Evolutionary conservation across 257 asterid genomes (phyloP), one percentile per base, ranked within the genome.

Genomic region (Salvia miltiorrhiza): DNA sequence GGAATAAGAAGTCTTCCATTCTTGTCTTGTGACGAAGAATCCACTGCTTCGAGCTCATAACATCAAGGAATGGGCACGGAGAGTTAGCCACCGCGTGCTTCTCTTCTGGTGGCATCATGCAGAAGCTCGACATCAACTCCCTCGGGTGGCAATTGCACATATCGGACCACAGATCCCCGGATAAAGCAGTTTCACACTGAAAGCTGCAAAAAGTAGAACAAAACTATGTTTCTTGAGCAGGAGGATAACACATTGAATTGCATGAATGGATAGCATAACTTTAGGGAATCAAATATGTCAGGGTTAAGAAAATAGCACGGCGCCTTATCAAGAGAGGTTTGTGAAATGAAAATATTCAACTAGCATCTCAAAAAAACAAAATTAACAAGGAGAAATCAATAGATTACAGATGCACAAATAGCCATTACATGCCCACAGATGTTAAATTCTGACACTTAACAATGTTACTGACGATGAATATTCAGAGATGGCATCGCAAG

Each of bases 161-260:
- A 93, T 78, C 99, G 79, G 57, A 90, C 99, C 57, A 93, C 99
- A 12, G 97, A 93, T 52, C 99, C 99, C 73, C 99, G 81, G 72
- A 93, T 93, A 87, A 93, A 93, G 85, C 99, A 93, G 77, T 93
- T 93, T 63, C 97, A 76, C 73, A 93, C 99, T 0, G 99, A 93
- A 59, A 87, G 95, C 99, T 93, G 92, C 71, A 77, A 74, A 1
- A 9, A 63, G 48, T 12, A 52, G 21, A 55, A 47, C n/a, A 53
- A 28, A 50, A 32, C n/a, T n/a, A 11, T 19, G 48, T 56, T 49
- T 65, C 7, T 56, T 43, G 10, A 67, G 41, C 23, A 49, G 17
- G 8, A 33, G 19, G 4, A 9, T 1, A 60, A 8, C 33, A 70
- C 53, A 11, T 56, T 14, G 32, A 37, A 50, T 1, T 50, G 20